A percentile compares a stretch with the other conserved stretches of the same genome.
phyloP scores from a whole-genome alignment of 352 stramenopile genomes.

The Pythium monospermum region DNA sequence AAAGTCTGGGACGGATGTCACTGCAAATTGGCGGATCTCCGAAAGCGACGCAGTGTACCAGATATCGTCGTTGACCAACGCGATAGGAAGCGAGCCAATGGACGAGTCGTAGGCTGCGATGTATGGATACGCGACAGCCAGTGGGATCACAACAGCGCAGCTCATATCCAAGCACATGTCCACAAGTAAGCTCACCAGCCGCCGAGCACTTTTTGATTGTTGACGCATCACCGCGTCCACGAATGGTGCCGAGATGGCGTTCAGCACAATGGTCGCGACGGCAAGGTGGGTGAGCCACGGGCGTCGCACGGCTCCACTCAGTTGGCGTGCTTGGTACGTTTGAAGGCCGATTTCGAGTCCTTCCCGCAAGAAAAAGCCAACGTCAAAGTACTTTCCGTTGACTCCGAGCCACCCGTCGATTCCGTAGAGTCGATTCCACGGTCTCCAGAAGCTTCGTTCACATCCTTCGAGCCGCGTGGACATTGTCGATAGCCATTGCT shows the following conservation, averaged over 20 bases:
- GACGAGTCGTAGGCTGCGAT: neutral
- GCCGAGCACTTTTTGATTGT: neutral
- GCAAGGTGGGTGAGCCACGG: slow-evolving; percentile 13
- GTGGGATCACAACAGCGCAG: slow-evolving; percentile 7
- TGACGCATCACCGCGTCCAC: too few species aligned
- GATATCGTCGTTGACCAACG: neutral
- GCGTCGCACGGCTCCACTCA: slow-evolving; percentile 6
- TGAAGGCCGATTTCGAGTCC: slow-evolving; percentile 12
- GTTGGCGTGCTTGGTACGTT: slow-evolving; percentile 15
- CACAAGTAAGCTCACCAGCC: neutral
- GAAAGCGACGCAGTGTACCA: slow-evolving; percentile 12
- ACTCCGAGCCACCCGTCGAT: too few species aligned
- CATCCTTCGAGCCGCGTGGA: too few species aligned
- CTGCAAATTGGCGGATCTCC: slow-evolving; percentile 10
- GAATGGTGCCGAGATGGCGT: slow-evolving; percentile 12
- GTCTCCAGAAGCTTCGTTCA: too few species aligned
- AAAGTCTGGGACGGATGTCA: slow-evolving; percentile 5
- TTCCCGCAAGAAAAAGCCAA: slow-evolving; percentile 9
- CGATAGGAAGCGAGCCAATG: too few species aligned
- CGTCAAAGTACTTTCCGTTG: slow-evolving; percentile 9
- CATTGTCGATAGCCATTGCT: too few species aligned
- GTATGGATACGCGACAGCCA: slow-evolving; percentile 9
- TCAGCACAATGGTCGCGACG: slow-evolving; percentile 6
- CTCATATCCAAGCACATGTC: slow-evolving; percentile 14
- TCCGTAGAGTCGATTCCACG: too few species aligned